Evolutionary conservation across 2,329 filamentous ascomycete species (phyloP).

Genomic region (Clarireedia homoeocarpa): DNA sequence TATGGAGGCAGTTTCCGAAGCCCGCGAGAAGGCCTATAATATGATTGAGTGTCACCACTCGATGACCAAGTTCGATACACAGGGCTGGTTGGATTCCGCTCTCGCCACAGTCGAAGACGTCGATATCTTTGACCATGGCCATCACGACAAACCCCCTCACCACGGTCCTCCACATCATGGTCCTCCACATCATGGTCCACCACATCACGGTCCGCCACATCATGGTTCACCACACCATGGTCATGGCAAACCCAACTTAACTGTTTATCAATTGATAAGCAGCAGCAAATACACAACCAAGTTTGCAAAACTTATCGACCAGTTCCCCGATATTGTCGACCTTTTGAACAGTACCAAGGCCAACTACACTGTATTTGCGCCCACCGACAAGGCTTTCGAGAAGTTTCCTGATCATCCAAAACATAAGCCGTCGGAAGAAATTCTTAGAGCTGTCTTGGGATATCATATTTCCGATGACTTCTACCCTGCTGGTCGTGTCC

Average conservation of each 20-base stretch:
- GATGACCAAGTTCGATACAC: slow-evolving; percentile 27
- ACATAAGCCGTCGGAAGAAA: slow-evolving; percentile 58
- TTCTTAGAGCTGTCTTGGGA: slow-evolving; percentile 57
- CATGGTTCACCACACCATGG: slow-evolving; percentile 23
- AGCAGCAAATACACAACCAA: slow-evolving; percentile 68
- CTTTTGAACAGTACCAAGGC: slow-evolving; percentile 65
- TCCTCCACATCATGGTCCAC: slow-evolving; percentile 21
- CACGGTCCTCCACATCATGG: slow-evolving; percentile 25
- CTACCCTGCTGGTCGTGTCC: slow-evolving; percentile 58
- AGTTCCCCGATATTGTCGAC: slow-evolving; percentile 63
- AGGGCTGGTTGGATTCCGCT: slow-evolving; percentile 29
- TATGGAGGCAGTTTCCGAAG: slow-evolving; percentile 19
- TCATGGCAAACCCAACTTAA: slow-evolving; percentile 50
- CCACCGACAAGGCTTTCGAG: slow-evolving; percentile 68
- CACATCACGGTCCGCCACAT: slow-evolving; percentile 25
- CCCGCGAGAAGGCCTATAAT: slow-evolving; percentile 15
- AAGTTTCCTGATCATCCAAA: slow-evolving; percentile 42
- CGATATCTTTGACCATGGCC: slow-evolving; percentile 17
- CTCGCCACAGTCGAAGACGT: slow-evolving; percentile 29
- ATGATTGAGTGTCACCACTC: slow-evolving; percentile 26
- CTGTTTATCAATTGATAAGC: slow-evolving; percentile 74
- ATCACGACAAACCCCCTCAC: slow-evolving; percentile 23
- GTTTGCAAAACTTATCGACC: slow-evolving; percentile 66
- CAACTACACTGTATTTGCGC: slow-evolving; percentile 78
- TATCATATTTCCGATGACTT: slow-evolving; percentile 69